Base-by-base conservation (phyloP, 768 basidiomycete species). In the Rhodocollybia butyracea region DNA sequence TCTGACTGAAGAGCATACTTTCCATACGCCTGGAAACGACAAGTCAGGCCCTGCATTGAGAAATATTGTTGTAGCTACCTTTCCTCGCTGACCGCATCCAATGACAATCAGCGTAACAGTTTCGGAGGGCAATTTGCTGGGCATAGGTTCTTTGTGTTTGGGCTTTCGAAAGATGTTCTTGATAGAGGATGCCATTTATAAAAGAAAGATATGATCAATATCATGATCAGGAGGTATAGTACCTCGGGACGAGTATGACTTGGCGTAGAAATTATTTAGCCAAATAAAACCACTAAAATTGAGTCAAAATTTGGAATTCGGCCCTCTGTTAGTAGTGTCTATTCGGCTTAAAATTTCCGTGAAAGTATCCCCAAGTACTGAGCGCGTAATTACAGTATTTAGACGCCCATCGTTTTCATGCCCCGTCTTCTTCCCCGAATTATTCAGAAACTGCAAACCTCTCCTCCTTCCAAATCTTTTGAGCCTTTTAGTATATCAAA, bases 21-120 rank as follows among this genome's bases (percentile, higher is more conserved):
- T 0, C 86, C 77, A 60, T 94, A 94, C 21, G 66, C 69, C 86
- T 92, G 58, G 15, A 34, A 7, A 43, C 8, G 46, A 13, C 8
- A 12, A 11, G 19, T 15, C 24, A 11, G 8, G 30, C 17, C 7
- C 6, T 10, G 6, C 3, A 13, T 15, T 46, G 21, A 32, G 24
- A 43, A 21, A 12, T 27, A 31, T 30, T 21, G 12, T 27, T 3
- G 26, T 26, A 58, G 70, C 32, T 58, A 91, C 91, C 73, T 76
- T 78, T 51, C 92, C 93, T 54, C 93, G 83, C 66, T 89, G 85
- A 5, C 93, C 93, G 62, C 90, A 91, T 19, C 93, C 93, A 30
- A 95, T 68, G 57, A 94, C 73, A 13, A 84, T 91, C 32, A 94
- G 61, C 0, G 89, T 93, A 42, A 93, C 72, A 11, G 84, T 81